Evolutionary conservation across 75 land plant species (phyloP), one percentile per base, ranked within the genome.

Genomic region (Cunninghamia lanceolata): DNA sequence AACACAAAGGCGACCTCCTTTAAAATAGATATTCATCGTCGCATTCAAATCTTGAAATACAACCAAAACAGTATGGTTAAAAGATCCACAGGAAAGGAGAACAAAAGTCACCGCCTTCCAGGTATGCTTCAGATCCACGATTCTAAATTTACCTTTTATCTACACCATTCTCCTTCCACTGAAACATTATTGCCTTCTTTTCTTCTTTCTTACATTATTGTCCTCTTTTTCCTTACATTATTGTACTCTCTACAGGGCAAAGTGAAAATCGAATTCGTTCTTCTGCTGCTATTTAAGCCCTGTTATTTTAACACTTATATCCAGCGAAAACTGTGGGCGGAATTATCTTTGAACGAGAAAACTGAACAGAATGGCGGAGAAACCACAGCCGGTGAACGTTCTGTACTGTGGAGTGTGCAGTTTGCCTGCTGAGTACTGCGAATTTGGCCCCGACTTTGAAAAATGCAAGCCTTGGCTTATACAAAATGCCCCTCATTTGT

Each of bases 391-490:
- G 5, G 91, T 95, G 79, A 86, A 89, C 39, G 99, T 97, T 7
- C 85, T 95, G 38, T 97, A 97, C 87, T 97, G 99, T 88, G 77
- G 70, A 85, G 97, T 96, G 0, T 96, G 99, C 90, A 87, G 94
- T 81, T 88, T 98, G 81, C 99, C 99, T 21, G 97, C 97, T 1
- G 99, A 98, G 87, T 98, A 98, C 85, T 96, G 99, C 83, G 97
- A 98, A 86, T 98, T 95, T 89, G 94, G 96, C 11, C 97, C 99
- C 73, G 99, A 98, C 85, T 96, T 98, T 86, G 96, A 93, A 88
- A 95, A 98, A 87, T 98, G 99, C 91, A 98, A 98, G 84, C 99
- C 97, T 16, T 96, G 99, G 99, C 87, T 98, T 74, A 90, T 94
- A 83, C 89, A 91, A 83, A 92, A 96, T 89, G 99, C 96, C 2